Evolutionary conservation across 441 rosid genomes (phyloP), one percentile per base, ranked within the genome.

Genomic region (Francoa sonchifolia): DNA sequence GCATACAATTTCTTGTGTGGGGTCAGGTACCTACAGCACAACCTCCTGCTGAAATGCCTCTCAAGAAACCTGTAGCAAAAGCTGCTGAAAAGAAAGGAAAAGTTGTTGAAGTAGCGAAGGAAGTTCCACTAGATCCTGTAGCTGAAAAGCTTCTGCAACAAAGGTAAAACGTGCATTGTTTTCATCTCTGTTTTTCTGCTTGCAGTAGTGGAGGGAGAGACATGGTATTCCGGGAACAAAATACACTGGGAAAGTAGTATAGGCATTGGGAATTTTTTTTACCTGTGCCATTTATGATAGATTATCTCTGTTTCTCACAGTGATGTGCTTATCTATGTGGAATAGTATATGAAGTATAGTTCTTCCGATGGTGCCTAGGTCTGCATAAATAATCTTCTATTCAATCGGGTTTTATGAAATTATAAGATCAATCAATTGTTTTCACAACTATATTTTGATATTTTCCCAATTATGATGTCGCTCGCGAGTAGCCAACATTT

Each of bases 111-210:
- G 40, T 33, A 26, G 59, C 25, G 13, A 54, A 65, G 48, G 69
- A 61, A 58, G 78, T 65, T 43, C 54, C 59, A 59, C 35, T 77
- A 31, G 92, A 84, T 71, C 92, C 85, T 2, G 48, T 77, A 6
- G 67, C 88, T 3, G 82, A 79, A 73, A 80, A 84, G 44, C 73
- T 82, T 51, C 83, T 65, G 56, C 81, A 79, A 38, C 96, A 86
- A 59, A 79, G 94, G 96, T 86, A 62, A 3, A 19, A 30, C 19
- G 31, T 44, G 20, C 32, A 15, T 37, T 10, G 29, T 32, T 36
- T n/a, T 43, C 31, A 2, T 44, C 5, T 17, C 19, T 36, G n/a
- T 21, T 19, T 33, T 0, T 14, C 6, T 17, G 5, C 8, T 15
- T 10, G 3, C 17, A 16, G 2, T 9, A 3, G 38, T 20, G 1